These are phyloP conservation scores for Panaeolus cyanescens DNA, from an alignment of 768 basidiomycete genomes.

Conservation along the genomic window DNA sequence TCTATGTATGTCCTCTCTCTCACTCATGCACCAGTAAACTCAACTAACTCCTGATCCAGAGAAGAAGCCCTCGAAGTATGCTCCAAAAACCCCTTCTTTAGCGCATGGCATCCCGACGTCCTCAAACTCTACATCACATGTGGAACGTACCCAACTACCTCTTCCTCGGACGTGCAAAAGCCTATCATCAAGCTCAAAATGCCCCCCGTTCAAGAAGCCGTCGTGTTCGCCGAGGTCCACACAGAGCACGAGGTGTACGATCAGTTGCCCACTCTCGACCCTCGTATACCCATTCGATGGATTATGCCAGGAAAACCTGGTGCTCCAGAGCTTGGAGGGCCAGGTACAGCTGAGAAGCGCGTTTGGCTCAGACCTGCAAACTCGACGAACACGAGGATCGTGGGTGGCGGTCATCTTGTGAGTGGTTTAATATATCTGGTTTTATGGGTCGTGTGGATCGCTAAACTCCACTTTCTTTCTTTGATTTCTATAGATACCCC, in stretches of 20 bases:
- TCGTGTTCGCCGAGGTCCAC: conserved; percentile 54
- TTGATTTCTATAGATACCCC: conserved; percentile 34
- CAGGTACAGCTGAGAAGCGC: conserved; percentile 32
- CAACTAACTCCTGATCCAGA: conserved; percentile 31
- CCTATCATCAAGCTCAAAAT: conserved; percentile 63
- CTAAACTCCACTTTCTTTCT: neutral
- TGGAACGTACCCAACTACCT: conserved; percentile 43
- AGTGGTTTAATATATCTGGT: neutral
- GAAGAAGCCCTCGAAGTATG: conserved; percentile 60
- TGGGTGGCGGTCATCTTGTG: conserved; percentile 41
- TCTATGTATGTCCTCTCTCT: conserved; percentile 43
- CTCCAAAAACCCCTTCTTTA: conserved; percentile 63
- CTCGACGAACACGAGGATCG: conserved; percentile 39
- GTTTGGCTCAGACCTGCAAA: conserved; percentile 48
- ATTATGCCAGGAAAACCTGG: conserved; percentile 49
- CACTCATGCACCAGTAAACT: neutral
- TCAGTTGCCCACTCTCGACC: conserved; percentile 42
- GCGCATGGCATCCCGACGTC: conserved; percentile 65
- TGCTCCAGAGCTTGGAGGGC: conserved; percentile 39
- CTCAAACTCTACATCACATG: conserved; percentile 62
- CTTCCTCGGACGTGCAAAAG: conserved; percentile 25
- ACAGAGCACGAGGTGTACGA: conserved; percentile 44
- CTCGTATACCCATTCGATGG: conserved; percentile 53
- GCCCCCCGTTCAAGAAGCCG: conserved; percentile 63
- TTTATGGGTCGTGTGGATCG: neutral